phyloP scores from a whole-genome alignment of 495 filamentous ascomycete species.

The Penicillium maclennaniae region DNA sequence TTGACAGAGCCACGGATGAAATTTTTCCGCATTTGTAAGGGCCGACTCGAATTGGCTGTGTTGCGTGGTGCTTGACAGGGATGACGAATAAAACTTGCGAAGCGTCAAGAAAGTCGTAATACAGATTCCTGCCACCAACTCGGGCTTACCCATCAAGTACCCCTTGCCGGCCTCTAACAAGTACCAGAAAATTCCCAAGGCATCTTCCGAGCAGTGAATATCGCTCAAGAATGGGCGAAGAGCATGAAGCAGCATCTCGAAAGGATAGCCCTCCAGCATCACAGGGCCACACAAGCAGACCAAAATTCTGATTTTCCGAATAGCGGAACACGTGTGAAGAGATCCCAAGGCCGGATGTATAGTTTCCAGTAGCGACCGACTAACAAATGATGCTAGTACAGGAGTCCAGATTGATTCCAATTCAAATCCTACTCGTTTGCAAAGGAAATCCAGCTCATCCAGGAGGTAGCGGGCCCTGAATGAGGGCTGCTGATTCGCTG shows the following conservation, averaged over 20 bases:
- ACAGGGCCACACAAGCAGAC: constrained; percentile 70
- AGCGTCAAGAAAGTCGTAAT: constrained; percentile 73
- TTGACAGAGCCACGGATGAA: constrained; percentile 66
- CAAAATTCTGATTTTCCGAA: constrained; percentile 80
- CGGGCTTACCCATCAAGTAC: constrained; percentile 60
- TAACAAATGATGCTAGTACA: constrained; percentile 66
- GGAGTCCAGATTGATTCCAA: constrained; percentile 70
- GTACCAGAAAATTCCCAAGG: constrained; percentile 82
- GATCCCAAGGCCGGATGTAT: constrained; percentile 86
- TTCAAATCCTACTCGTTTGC: constrained; percentile 63
- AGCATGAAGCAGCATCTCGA: constrained; percentile 88
- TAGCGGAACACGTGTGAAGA: constrained; percentile 76
- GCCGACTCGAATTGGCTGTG: constrained; percentile 70
- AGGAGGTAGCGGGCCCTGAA: constrained; percentile 75
- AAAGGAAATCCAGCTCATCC: constrained; percentile 71
- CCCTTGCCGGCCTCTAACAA: constrained; percentile 64
- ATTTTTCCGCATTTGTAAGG: constrained; percentile 59
- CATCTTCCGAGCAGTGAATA: constrained; percentile 85
- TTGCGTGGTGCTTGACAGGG: constrained; percentile 67
- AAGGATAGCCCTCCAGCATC: constrained; percentile 70
- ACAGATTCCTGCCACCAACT: constrained; percentile 74
- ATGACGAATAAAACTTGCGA: constrained; percentile 62
- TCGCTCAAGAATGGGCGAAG: constrained; percentile 76
- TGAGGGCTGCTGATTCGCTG: constrained; percentile 76
- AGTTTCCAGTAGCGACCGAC: constrained; percentile 71